phyloP scores from a whole-genome alignment of 352 stramenopile genomes.

The Phytophthora crassamura region DNA sequence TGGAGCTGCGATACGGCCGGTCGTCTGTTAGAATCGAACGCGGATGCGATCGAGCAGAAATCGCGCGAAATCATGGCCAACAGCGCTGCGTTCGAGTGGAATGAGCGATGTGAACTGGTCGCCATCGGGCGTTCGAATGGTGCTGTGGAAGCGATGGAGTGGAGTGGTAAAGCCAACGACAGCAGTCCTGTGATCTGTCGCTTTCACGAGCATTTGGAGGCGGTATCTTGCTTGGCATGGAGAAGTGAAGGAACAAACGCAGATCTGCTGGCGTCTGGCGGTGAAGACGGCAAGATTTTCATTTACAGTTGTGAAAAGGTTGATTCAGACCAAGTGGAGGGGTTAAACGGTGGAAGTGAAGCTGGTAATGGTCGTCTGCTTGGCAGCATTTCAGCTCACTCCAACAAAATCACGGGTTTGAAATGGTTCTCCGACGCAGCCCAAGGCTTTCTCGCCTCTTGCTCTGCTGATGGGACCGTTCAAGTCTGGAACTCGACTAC shows the following conservation, averaged over 20 bases:
- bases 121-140: slow-evolving; percentile 54
- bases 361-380: slow-evolving; percentile 21
- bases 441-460: slow-evolving; percentile 49
- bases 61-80: slow-evolving; percentile 30
- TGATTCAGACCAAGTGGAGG: not conserved
- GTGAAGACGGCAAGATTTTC: slow-evolving; percentile 59
- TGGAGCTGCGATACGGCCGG: slow-evolving; percentile 54
- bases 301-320: slow-evolving; percentile 42
- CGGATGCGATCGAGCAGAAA: slow-evolving; percentile 33
- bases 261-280: slow-evolving; percentile 52
- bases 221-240: slow-evolving; percentile 55
- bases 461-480: slow-evolving; percentile 57
- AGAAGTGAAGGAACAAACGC: slow-evolving; percentile 2
- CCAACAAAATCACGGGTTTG: slow-evolving; percentile 51
- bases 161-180: not conserved
- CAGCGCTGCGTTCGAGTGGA: slow-evolving; percentile 40
- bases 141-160: slow-evolving; percentile 48
- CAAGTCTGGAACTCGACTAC: slow-evolving; percentile 58
- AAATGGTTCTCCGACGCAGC: slow-evolving; percentile 37
- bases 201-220: slow-evolving; percentile 67
- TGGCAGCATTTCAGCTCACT: slow-evolving; percentile 43
- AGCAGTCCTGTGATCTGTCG: slow-evolving; percentile 9
- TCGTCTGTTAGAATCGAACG: slow-evolving; percentile 48
- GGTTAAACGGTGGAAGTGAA: slow-evolving; percentile 1
- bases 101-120: slow-evolving; percentile 32